phyloP scores from a whole-genome alignment of 495 filamentous ascomycete species.

The Rostrohypoxylon terebratum region DNA sequence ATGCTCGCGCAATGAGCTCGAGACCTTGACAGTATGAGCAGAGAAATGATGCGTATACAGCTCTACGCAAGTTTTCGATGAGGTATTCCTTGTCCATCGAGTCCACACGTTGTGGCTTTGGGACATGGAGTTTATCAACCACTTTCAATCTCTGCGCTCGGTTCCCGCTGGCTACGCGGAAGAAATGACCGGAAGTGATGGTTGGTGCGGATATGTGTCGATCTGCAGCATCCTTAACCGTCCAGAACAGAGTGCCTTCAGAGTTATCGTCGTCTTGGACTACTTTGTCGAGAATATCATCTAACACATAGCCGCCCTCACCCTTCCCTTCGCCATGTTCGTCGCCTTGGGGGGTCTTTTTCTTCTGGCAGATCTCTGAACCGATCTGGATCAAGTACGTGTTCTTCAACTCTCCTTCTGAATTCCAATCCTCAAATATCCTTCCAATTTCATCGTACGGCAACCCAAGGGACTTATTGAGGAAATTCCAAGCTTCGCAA shows the following conservation, averaged over 20 bases:
- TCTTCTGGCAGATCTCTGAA: constrained; percentile 68
- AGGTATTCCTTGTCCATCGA: constrained; percentile 61
- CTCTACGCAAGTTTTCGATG: constrained; percentile 69
- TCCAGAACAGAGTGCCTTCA: constrained; percentile 78
- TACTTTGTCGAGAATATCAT: constrained; percentile 77
- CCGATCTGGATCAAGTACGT: constrained; percentile 75
- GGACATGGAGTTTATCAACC: constrained; percentile 49
- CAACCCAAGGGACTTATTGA: constrained; percentile 70
- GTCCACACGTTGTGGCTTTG: constrained; percentile 55
- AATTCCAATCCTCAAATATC: constrained; percentile 71
- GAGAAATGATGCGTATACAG: constrained; percentile 73
- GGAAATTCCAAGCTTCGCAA: constrained; percentile 74
- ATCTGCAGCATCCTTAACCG: constrained; percentile 68
- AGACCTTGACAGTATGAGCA: constrained; percentile 75
- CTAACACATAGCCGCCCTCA: constrained; percentile 65
- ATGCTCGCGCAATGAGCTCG: constrained; percentile 71
- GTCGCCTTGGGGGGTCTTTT: constrained; percentile 33
- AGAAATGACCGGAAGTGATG: constrained; percentile 70
- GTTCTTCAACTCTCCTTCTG: constrained; percentile 66
- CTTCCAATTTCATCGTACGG: constrained; percentile 71
- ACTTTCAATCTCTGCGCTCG: constrained; percentile 65
- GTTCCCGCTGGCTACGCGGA: constrained; percentile 74
- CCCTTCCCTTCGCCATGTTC: constrained; percentile 48
- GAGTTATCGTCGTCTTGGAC: constrained; percentile 76
- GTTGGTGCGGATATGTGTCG: constrained; percentile 75